These are phyloP conservation scores for Talaromyces nanjingensis DNA, from an alignment of 495 filamentous ascomycete species.

Conservation along the genomic window DNA sequence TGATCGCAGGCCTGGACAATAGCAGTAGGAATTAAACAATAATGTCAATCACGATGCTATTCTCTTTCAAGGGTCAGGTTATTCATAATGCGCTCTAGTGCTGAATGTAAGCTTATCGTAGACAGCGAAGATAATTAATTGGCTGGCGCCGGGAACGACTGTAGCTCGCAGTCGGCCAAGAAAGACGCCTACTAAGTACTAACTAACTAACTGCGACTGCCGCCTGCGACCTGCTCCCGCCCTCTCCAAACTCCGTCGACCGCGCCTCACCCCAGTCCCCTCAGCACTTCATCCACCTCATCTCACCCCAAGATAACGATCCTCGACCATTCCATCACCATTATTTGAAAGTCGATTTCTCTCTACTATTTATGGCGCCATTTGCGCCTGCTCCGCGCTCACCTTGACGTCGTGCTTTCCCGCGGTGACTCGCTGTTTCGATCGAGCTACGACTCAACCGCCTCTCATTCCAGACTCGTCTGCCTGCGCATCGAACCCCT, in stretches of 20 bases:
- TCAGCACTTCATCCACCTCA: neutral
- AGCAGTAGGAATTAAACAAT: neutral
- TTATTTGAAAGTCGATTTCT: neutral
- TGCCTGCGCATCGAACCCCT: slow-evolving; percentile 21
- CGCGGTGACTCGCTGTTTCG: neutral
- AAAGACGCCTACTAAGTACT: neutral
- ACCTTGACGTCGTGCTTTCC: slow-evolving; percentile 3
- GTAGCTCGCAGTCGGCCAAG: slow-evolving; percentile 4
- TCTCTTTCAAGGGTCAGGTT: neutral
- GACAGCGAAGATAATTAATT: neutral
- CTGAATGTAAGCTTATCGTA: neutral
- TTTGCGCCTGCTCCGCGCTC: slow-evolving; percentile 2
- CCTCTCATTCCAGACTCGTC: slow-evolving; percentile 1
- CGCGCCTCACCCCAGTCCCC: slow-evolving; percentile 2
- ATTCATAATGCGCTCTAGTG: neutral
- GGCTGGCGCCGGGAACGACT: neutral
- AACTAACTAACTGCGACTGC: neutral
- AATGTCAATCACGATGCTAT: neutral
- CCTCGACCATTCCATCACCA: neutral
- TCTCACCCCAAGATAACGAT: neutral
- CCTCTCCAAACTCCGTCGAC: neutral
- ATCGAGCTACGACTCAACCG: slow-evolving; percentile 3
- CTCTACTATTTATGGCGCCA: neutral
- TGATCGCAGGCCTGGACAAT: neutral
- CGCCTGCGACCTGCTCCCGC: slow-evolving; percentile 1